A percentile compares a stretch with the other conserved stretches of the same genome.
Conservation (phyloP, 805 yeast genomes). For the Candida glaebosa region DNA sequence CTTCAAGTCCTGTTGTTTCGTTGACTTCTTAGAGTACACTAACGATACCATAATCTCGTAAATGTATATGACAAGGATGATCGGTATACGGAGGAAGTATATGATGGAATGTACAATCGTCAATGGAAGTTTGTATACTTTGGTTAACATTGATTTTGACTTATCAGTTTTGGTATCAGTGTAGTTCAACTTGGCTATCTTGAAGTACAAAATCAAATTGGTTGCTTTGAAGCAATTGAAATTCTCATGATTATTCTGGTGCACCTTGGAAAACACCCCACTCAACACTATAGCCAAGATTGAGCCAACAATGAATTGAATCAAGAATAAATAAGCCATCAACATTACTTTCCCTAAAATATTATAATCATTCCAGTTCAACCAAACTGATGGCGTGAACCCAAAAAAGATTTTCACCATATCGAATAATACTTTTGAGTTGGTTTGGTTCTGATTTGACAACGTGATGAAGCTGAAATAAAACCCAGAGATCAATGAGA, state of each 20-base stretch:
- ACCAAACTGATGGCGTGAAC: conserved; percentile 60
- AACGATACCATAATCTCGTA: conserved; percentile 28
- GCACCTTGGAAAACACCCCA: conserved; percentile 34
- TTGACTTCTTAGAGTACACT: conserved; percentile 14
- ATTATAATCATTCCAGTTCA: conserved; percentile 48
- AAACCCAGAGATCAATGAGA: conserved; percentile 51
- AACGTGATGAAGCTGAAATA: conserved; percentile 51
- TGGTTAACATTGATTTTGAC: neutral
- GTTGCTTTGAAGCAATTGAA: conserved; percentile 38
- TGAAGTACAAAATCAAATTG: conserved; percentile 36
- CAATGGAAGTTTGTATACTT: conserved; percentile 7
- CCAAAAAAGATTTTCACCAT: conserved; percentile 53
- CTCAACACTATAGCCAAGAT: conserved; percentile 54
- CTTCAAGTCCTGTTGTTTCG: conserved; percentile 18
- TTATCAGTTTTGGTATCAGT: neutral
- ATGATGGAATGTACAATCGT: conserved; percentile 10
- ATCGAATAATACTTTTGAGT: conserved; percentile 46
- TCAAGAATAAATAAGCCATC: conserved; percentile 49
- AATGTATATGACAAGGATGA: conserved; percentile 27
- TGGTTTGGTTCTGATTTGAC: conserved; percentile 35
- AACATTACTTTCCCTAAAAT: conserved; percentile 44
- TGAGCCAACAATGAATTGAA: conserved; percentile 53
- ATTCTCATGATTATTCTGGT: conserved; percentile 33
- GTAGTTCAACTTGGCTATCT: conserved; percentile 22
- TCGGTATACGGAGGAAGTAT: conserved; percentile 34